Conservation (phyloP, 495 filamentous ascomycete species). For the Trichoderma gamsii region DNA sequence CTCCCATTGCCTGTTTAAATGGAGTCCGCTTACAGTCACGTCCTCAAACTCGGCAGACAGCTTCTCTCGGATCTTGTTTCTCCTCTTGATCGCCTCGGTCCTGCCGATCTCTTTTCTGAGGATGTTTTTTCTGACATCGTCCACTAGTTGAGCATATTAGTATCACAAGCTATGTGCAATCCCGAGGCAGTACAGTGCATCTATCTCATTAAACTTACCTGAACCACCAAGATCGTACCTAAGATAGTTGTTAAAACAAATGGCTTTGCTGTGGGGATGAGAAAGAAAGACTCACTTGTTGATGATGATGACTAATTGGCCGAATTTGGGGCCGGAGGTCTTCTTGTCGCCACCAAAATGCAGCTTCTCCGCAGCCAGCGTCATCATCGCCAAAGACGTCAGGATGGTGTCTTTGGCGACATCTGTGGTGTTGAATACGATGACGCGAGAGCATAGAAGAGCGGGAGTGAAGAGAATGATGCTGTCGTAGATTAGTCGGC, state of each 20-base stretch:
- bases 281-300: not conserved
- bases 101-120: conserved; percentile 7
- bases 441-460: conserved; percentile 6
- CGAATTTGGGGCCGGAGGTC: not conserved
- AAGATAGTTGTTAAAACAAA: not conserved
- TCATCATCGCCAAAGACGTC: conserved; percentile 10
- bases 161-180: not conserved
- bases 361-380: conserved; percentile 1
- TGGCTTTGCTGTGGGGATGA: not conserved
- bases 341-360: conserved; percentile 6
- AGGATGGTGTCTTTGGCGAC: conserved; percentile 10
- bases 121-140: conserved; percentile 8
- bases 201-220: not conserved
- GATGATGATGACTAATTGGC: conserved; percentile 2
- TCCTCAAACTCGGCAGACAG: conserved; percentile 11
- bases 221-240: conserved; percentile 4
- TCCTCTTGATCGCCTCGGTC: not conserved
- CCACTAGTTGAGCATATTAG: not conserved
- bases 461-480: conserved; percentile 9
- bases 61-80: conserved; percentile 12
- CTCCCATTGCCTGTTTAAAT: not conserved
- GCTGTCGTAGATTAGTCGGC: not conserved
- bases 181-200: not conserved
- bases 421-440: conserved; percentile 11
- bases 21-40: not conserved